Conservation (phyloP, 257 asterid species). For the Solanum medicagineum region DNA sequence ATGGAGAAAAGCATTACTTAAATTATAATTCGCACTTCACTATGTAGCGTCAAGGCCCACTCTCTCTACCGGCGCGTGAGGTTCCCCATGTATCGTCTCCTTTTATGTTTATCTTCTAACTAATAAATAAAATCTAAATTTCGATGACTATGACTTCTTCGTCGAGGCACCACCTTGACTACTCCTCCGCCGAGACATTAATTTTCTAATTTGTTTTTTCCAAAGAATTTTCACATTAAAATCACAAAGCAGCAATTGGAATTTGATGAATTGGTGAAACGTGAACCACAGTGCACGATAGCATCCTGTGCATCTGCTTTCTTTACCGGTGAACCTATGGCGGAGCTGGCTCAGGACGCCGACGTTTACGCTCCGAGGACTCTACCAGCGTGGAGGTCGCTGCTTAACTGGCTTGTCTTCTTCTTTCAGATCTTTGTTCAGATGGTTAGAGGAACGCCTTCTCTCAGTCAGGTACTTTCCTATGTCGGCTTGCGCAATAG, state of each 20-base stretch:
- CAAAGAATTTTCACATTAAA: neutral
- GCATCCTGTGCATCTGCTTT: neutral
- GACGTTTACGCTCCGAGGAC: slow-evolving; percentile 75
- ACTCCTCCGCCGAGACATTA: slow-evolving; percentile 4
- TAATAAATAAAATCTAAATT: neutral
- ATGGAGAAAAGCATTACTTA: neutral
- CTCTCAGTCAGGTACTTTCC: slow-evolving; percentile 56
- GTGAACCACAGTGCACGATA: neutral
- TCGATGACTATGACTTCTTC: neutral
- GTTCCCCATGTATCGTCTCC: neutral
- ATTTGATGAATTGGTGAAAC: neutral
- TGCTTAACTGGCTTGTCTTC: slow-evolving; percentile 75
- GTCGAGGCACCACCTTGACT: slow-evolving; percentile 14
- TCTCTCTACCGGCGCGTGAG: neutral
- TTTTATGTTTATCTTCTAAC: neutral
- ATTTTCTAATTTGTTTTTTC: neutral
- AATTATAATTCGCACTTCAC: neutral
- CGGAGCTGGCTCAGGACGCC: slow-evolving; percentile 67
- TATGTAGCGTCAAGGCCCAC: neutral
- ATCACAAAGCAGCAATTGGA: neutral
- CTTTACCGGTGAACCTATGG: slow-evolving; percentile 24
- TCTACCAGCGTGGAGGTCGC: slow-evolving; percentile 70
- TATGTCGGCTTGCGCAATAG: slow-evolving; percentile 46
- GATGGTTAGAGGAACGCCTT: slow-evolving; percentile 86
- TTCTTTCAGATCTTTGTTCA: slow-evolving; percentile 87